Evolutionary conservation across 2,329 filamentous ascomycete genomes (phyloP), one percentile per base, ranked within the genome.

Genomic region (Thermothelomyces thermophilus): DNA sequence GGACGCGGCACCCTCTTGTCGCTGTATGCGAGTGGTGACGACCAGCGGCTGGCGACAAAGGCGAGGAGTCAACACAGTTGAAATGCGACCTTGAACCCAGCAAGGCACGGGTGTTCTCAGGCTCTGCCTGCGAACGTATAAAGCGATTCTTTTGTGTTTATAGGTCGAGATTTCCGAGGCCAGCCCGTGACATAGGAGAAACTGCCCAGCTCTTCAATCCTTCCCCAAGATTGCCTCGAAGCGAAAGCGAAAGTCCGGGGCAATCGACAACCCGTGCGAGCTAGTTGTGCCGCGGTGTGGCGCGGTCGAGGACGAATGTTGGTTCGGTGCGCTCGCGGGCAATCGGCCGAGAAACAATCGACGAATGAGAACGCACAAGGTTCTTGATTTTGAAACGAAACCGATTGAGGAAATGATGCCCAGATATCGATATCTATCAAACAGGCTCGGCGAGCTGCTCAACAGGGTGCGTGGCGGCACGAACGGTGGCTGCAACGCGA

Each of bases 371-470:
- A 70, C 69, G 24, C 24, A 26, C 24, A 70, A 67, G 67, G 53
- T 46, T 52, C 41, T 59, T 64, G 62, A n/a, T n/a, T 66, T 66
- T 60, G 67, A 68, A 72, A 72, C 68, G 64, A 68, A 61, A 60
- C 60, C 58, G 60, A 60, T 64, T 35, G 16, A 11, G 57, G 61
- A 44, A 64, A 63, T 57, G 55, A 58, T 54, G 59, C 62, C 60
- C 58, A 56, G 62, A 53, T 58, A 61, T 59, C 57, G 55, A 59
- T 57, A 64, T 41, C 55, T 60, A 63, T 65, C 62, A 63, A 63
- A 63, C 59, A 59, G 58, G 52, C 56, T 57, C 51, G 58, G 60
- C 56, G 59, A 57, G 58, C 58, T 57, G 51, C 55, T 55, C 55
- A 52, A 56, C 58, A 60, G 53, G 57, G 58, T 54, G 41, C 20